Percentiles rank a stretch among this genome's conserved stretches.
Conservation (phyloP, 176 grass and related monocot genomes). For the Carex myosuroides region DNA sequence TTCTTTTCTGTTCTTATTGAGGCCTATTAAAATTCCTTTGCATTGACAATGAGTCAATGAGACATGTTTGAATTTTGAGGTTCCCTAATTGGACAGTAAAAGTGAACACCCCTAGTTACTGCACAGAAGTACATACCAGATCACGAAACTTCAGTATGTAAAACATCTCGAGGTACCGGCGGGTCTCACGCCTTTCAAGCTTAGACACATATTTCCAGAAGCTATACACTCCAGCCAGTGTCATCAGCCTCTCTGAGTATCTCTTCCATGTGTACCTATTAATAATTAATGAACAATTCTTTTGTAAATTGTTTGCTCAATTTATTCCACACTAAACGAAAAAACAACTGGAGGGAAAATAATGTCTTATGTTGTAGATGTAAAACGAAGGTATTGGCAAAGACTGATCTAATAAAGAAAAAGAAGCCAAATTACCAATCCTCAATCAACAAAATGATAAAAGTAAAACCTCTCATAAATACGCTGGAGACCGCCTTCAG, state of each 20-base stretch:
- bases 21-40: not conserved
- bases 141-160: constrained; percentile 77
- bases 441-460: not conserved
- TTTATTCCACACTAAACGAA: not conserved
- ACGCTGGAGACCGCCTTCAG: constrained; percentile 45
- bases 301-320: not conserved
- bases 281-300: not conserved
- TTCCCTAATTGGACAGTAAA: not conserved
- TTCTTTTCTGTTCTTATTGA: not conserved
- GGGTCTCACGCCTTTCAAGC: constrained; percentile 80
- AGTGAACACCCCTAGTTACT: not conserved
- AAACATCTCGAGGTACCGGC: constrained; percentile 94
- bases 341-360: not conserved
- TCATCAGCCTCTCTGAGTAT: constrained; percentile 96
- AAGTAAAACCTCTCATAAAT: constrained; percentile 69
- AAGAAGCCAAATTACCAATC: not conserved
- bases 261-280: constrained; percentile 93
- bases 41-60: not conserved
- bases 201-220: constrained; percentile 97
- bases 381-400: not conserved
- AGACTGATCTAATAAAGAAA: not conserved
- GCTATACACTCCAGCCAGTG: constrained; percentile 79
- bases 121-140: constrained; percentile 44
- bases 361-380: not conserved
- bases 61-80: not conserved